A percentile compares a stretch with the other conserved stretches of the same genome.
These are phyloP conservation scores for Sordariomycetes sp. DNA, from an alignment of 2,329 filamentous ascomycete genomes.

Conservation along the genomic window DNA sequence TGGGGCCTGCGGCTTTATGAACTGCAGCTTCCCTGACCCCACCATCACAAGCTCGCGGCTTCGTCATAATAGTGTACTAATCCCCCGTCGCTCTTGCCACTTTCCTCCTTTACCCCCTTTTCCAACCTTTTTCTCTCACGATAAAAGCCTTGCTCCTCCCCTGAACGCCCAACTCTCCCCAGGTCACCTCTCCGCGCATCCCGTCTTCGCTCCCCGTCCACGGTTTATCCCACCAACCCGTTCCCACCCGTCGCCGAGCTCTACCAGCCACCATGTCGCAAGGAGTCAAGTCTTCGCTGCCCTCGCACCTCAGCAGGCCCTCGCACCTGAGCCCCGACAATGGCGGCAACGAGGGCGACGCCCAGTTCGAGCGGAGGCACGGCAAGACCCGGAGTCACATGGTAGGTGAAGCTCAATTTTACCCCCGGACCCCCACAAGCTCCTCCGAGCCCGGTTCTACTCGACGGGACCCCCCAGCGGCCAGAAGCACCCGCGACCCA, in stretches of 20 bases:
- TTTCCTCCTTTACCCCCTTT: neutral
- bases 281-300: constrained; percentile 45
- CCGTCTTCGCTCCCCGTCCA: neutral
- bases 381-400: constrained; percentile 79
- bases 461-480: neutral
- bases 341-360: constrained; percentile 26
- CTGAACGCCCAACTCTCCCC: neutral
- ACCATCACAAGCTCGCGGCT: neutral
- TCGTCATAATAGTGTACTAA: neutral
- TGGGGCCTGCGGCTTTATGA: neutral
- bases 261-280: constrained; percentile 4
- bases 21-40: neutral
- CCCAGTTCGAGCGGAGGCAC: constrained; percentile 46
- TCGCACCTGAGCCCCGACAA: constrained; percentile 14
- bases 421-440: constrained; percentile 13
- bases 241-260: neutral
- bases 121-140: neutral
- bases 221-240: neutral
- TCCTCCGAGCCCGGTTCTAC: neutral
- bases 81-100: neutral
- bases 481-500: neutral
- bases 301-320: constrained; percentile 75
- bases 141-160: neutral
- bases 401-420: constrained; percentile 36
- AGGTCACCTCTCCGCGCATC: neutral